A percentile compares a stretch with the other conserved stretches of the same genome.
Conservation (phyloP, 768 basidiomycete genomes). For the Suillus subaureus region DNA sequence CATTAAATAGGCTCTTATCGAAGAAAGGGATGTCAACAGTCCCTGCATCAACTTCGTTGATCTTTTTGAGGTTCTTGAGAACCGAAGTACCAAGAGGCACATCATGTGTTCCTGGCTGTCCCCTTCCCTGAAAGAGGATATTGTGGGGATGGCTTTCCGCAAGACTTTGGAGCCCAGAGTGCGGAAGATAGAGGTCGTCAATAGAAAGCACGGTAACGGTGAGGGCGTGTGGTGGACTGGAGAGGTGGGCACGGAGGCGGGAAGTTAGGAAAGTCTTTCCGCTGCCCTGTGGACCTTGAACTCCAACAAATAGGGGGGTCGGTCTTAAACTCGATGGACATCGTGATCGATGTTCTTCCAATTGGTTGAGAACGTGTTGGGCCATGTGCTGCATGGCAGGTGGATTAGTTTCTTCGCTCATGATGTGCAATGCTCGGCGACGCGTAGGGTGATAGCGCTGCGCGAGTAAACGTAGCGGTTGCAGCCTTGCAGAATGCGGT, state of each 20-base stretch:
- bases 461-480: neutral
- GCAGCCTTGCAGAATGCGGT: neutral
- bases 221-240: constrained; percentile 50
- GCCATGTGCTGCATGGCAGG: constrained; percentile 42
- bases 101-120: constrained; percentile 94
- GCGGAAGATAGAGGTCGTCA: constrained; percentile 86
- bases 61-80: constrained; percentile 49
- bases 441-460: too few species aligned
- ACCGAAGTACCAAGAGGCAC: constrained; percentile 59
- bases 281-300: constrained; percentile 94
- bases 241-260: constrained; percentile 48
- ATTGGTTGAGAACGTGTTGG: constrained; percentile 40
- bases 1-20: constrained; percentile 81
- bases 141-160: constrained; percentile 56
- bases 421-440: constrained; percentile 1
- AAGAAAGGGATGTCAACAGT: constrained; percentile 71
- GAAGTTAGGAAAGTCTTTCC: constrained; percentile 86
- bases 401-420: constrained; percentile 14
- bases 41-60: constrained; percentile 31
- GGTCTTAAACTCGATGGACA: constrained; percentile 4
- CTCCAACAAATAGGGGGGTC: constrained; percentile 76
- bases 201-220: constrained; percentile 69
- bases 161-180: constrained; percentile 57
- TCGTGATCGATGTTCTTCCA: constrained; percentile 33
- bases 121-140: constrained; percentile 75